Evolutionary conservation across 768 basidiomycete species (phyloP).

Genomic region (Leccinum variicolor): DNA sequence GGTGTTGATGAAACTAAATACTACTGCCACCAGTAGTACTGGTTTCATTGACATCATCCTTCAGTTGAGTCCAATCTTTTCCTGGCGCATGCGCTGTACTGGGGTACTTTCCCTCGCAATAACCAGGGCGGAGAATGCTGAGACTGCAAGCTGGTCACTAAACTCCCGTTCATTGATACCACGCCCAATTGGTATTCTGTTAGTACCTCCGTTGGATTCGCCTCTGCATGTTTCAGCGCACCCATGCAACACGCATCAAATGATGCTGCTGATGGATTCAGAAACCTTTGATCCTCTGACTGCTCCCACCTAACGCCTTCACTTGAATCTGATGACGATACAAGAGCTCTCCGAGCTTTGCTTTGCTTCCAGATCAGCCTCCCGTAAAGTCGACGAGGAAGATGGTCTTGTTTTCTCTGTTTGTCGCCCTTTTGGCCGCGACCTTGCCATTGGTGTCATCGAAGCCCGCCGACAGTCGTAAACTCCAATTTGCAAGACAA

Average conservation of each 20-base stretch:
- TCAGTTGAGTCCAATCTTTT: not conserved
- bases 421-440: conserved; percentile 10
- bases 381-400: not conserved
- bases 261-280: not conserved
- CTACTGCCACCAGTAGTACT: no score
- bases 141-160: no score
- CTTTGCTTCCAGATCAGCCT: not conserved
- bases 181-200: not conserved
- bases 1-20: no score
- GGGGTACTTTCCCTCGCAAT: no score
- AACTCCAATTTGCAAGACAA: conserved; percentile 13
- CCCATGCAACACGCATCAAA: not conserved
- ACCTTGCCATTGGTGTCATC: conserved; percentile 11
- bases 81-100: not conserved
- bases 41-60: not conserved
- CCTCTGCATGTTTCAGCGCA: not conserved
- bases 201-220: not conserved
- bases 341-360: not conserved
- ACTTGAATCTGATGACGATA: not conserved
- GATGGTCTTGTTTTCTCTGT: conserved; percentile 11
- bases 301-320: not conserved
- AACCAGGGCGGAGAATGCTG: not conserved
- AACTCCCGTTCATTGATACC: not conserved
- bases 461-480: conserved; percentile 4
- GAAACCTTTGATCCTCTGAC: not conserved